phyloP scores from a whole-genome alignment of 306 rosid species.

The Cucumis melo region DNA sequence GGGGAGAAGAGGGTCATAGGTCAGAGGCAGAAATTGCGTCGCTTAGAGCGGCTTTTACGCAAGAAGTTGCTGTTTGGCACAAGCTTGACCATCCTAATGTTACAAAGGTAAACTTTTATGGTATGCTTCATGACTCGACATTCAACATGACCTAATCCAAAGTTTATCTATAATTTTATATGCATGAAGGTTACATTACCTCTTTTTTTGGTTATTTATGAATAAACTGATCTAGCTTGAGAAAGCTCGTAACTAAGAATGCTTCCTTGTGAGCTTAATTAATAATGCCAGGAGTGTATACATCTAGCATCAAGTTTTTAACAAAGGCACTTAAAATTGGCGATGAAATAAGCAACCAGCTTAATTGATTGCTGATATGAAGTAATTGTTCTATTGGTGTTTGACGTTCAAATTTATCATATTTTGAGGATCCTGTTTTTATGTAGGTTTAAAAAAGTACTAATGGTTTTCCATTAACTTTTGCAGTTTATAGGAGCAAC shows the following conservation, averaged over 20 bases:
- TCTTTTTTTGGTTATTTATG: background rate
- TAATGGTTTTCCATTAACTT: slow-evolving; percentile 2
- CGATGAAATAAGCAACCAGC: background rate
- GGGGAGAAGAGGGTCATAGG: slow-evolving; percentile 99
- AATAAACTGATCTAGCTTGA: background rate
- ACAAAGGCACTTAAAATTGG: background rate
- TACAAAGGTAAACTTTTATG: slow-evolving; percentile 46
- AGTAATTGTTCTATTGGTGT: background rate
- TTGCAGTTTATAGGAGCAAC: slow-evolving; percentile 92
- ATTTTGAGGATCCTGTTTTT: background rate
- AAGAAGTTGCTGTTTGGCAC: slow-evolving; percentile 99
- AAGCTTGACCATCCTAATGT: slow-evolving; percentile 98
- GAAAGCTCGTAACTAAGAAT: background rate
- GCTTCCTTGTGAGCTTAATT: background rate
- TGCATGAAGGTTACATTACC: background rate
- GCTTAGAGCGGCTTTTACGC: slow-evolving; percentile 87
- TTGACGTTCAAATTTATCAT: background rate
- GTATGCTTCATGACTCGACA: background rate
- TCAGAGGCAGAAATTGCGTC: slow-evolving; percentile 96
- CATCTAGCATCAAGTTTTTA: background rate
- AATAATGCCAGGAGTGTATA: background rate
- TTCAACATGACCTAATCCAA: background rate
- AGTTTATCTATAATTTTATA: background rate
- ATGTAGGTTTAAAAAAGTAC: background rate
- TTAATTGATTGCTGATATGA: background rate